Evolutionary conservation across 2,329 filamentous ascomycete species (phyloP).

Genomic region (Blastomyces emzantsi): DNA sequence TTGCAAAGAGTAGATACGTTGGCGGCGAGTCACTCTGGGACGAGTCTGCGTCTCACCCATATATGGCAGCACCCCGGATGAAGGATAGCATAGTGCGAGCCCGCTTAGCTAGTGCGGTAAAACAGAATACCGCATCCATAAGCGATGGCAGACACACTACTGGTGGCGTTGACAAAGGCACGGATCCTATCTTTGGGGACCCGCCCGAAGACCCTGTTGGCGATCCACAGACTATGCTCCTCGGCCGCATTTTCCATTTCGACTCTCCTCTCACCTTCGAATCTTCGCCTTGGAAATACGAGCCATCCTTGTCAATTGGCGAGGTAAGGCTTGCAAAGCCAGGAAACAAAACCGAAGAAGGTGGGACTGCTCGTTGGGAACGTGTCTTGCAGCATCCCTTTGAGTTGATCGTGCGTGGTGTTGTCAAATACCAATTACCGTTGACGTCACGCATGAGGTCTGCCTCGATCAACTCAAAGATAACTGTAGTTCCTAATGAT

Average conservation of each 20-base stretch:
- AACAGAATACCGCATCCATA: slow-evolving; percentile 14
- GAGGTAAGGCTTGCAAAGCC: slow-evolving; percentile 74
- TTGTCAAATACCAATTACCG: slow-evolving; percentile 69
- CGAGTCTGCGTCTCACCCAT: slow-evolving; percentile 23
- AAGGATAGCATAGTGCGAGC: slow-evolving; percentile 28
- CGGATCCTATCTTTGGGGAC: slow-evolving; percentile 51
- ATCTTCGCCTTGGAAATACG: slow-evolving; percentile 73
- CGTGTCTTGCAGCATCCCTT: slow-evolving; percentile 85
- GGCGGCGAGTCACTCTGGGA: slow-evolving; percentile 47
- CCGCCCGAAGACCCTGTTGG: slow-evolving; percentile 44
- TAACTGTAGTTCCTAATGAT: slow-evolving; percentile 32
- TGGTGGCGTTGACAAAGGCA: slow-evolving; percentile 45
- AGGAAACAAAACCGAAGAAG: slow-evolving; percentile 75
- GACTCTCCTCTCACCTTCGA: slow-evolving; percentile 85
- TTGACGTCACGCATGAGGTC: slow-evolving; percentile 47
- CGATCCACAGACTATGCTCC: slow-evolving; percentile 70
- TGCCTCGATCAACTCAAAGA: slow-evolving; percentile 39
- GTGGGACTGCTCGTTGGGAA: slow-evolving; percentile 81
- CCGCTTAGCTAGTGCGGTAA: slow-evolving; percentile 23
- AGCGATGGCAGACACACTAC: slow-evolving; percentile 16
- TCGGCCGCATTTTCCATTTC: slow-evolving; percentile 81
- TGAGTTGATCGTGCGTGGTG: slow-evolving; percentile 82
- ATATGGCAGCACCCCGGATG: slow-evolving; percentile 17
- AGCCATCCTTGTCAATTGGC: slow-evolving; percentile 63
- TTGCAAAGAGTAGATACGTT: slow-evolving; percentile 86